A percentile compares a stretch with the other conserved stretches of the same genome.
Evolutionary conservation across 164 flowering plant genomes (phyloP).

Genomic region (Annona squamosa): DNA sequence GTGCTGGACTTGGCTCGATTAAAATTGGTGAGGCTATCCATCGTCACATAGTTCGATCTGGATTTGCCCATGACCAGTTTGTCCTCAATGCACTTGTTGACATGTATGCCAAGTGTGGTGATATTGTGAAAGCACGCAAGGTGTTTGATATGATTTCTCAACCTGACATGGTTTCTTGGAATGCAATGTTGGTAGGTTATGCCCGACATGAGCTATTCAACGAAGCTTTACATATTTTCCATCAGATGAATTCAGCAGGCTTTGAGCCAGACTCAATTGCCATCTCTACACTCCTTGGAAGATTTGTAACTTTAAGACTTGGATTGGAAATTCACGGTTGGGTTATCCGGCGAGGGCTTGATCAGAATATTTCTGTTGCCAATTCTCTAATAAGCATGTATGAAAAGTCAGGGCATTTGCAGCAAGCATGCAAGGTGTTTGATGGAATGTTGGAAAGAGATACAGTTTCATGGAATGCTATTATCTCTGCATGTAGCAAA

Average conservation of each 20-base stretch:
- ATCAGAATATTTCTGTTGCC: slow-evolving; percentile 41
- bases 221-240: slow-evolving; percentile 44
- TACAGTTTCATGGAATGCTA: slow-evolving; percentile 78
- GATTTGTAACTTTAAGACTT: slow-evolving; percentile 22
- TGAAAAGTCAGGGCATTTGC: slow-evolving; percentile 30
- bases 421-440: slow-evolving; percentile 41
- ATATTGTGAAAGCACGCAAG: slow-evolving; percentile 67
- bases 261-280: slow-evolving; percentile 55
- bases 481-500: slow-evolving; percentile 49
- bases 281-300: slow-evolving; percentile 42
- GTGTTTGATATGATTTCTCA: slow-evolving; percentile 45
- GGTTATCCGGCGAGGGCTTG: slow-evolving; percentile 48
- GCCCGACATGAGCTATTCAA: slow-evolving; percentile 45
- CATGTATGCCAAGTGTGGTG: slow-evolving; percentile 92
- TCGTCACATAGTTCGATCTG: slow-evolving; percentile 49
- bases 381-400: slow-evolving; percentile 60
- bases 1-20: slow-evolving; percentile 63
- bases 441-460: slow-evolving; percentile 53
- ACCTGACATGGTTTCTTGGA: slow-evolving; percentile 69
- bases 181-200: slow-evolving; percentile 65
- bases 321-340: slow-evolving; percentile 64
- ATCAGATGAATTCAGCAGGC: slow-evolving; percentile 42
- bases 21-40: slow-evolving; percentile 66
- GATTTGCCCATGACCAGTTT: slow-evolving; percentile 46
- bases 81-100: slow-evolving; percentile 74